Evolutionary conservation across 179 eudicot species (phyloP).

Genomic region (Heliamphora pulchella): DNA sequence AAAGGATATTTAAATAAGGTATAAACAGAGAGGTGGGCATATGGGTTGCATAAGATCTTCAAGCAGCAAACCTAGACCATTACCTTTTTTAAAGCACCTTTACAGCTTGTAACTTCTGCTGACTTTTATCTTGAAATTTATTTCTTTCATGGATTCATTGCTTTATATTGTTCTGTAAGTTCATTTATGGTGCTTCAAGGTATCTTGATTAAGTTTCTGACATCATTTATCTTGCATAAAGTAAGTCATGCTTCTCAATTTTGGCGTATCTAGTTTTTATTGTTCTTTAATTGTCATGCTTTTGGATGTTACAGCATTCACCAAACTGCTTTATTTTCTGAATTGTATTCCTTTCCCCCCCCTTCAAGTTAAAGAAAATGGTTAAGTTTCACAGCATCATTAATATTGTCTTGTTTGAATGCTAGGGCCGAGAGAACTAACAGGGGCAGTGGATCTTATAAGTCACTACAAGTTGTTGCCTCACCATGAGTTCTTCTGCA

Average conservation of each 20-base stretch:
- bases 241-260: not conserved
- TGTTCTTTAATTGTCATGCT: not conserved
- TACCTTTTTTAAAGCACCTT: not conserved
- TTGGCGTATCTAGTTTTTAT: not conserved
- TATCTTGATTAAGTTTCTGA: slow-evolving; percentile 1
- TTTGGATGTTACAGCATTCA: not conserved
- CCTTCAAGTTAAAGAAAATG: not conserved
- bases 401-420: slow-evolving; percentile 17
- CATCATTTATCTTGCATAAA: not conserved
- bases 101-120: not conserved
- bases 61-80: not conserved
- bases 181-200: not conserved
- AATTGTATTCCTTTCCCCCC: not conserved
- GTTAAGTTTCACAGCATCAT: no score
- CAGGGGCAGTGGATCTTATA: slow-evolving; percentile 94
- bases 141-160: not conserved
- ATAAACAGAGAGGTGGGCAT: not conserved
- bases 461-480: slow-evolving; percentile 79
- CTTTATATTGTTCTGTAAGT: not conserved
- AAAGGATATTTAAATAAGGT: not conserved
- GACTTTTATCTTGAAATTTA: not conserved
- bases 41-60: not conserved
- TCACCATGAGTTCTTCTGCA: slow-evolving; percentile 94
- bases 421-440: slow-evolving; percentile 90
- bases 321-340: not conserved